A percentile compares a stretch with the other conserved stretches of the same genome.
phyloP scores from a whole-genome alignment of 2,329 filamentous ascomycete species.

The Fusarium haematococcum region DNA sequence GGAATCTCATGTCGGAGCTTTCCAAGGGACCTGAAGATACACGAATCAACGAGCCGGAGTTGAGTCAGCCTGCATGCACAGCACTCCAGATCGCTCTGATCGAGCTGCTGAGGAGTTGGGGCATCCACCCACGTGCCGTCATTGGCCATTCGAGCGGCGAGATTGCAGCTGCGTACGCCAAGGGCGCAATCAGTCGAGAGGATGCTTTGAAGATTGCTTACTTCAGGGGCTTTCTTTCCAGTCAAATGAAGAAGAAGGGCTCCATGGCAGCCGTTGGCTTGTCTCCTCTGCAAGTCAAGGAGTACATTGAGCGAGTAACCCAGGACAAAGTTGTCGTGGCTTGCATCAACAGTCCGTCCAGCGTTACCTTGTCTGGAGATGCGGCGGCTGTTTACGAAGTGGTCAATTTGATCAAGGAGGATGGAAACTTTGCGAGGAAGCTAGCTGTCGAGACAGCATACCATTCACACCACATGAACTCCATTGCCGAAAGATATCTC shows the following conservation, averaged over 20 bases:
- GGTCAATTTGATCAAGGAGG: conserved; percentile 48
- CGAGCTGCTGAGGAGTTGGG: conserved; percentile 55
- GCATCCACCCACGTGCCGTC: conserved; percentile 51
- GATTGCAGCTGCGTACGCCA: conserved; percentile 58
- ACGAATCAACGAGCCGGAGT: neutral
- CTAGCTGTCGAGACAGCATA: conserved; percentile 61
- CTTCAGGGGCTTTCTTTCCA: conserved; percentile 51
- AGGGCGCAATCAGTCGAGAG: conserved; percentile 56
- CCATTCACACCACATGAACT: conserved; percentile 63
- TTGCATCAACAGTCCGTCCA: conserved; percentile 63
- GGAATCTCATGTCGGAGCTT: neutral
- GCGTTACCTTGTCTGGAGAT: conserved; percentile 61
- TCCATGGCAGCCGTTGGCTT: conserved; percentile 43
- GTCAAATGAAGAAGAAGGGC: conserved; percentile 50
- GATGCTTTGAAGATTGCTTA: conserved; percentile 61
- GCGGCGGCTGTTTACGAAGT: conserved; percentile 53
- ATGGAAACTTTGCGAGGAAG: conserved; percentile 56
- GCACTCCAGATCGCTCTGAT: conserved; percentile 60
- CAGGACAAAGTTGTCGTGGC: conserved; percentile 42
- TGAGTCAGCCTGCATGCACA: conserved; percentile 53
- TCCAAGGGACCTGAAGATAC: neutral
- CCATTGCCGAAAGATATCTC: conserved; percentile 57
- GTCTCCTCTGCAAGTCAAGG: neutral
- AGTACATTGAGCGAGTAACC: neutral
- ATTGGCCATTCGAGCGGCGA: conserved; percentile 60